phyloP scores from a whole-genome alignment of 257 asterid species.

The Coffea eugenioides region DNA sequence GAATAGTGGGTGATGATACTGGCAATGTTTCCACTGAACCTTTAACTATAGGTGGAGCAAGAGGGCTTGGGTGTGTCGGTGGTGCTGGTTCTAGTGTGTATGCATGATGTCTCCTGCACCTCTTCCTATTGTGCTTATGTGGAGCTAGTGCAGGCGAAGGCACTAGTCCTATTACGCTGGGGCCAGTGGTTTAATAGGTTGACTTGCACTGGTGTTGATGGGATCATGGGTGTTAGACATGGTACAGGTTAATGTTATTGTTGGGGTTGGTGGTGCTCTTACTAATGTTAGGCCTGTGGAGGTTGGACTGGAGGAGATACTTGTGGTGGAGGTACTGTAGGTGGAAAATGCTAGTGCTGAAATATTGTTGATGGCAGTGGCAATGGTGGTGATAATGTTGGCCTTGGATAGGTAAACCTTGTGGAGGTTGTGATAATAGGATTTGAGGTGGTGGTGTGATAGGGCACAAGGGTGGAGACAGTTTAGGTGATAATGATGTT shows the following conservation, averaged over 20 bases:
- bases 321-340: conserved; percentile 46
- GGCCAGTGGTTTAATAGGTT: conserved; percentile 42
- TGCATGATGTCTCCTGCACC: conserved; percentile 33
- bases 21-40: conserved; percentile 60
- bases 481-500: conserved; percentile 36
- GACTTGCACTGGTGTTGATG: conserved; percentile 53
- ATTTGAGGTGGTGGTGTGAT: conserved; percentile 40
- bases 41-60: conserved; percentile 74
- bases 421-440: conserved; percentile 58
- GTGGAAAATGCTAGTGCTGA: conserved; percentile 39
- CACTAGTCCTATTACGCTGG: conserved; percentile 38
- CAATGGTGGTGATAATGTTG: conserved; percentile 46
- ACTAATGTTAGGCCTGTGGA: conserved; percentile 51
- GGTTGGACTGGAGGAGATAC: conserved; percentile 39
- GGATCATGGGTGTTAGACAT: conserved; percentile 35
- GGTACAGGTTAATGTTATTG: conserved; percentile 54
- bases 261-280: conserved; percentile 46
- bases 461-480: conserved; percentile 43
- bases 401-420: conserved; percentile 51
- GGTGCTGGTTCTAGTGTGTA: conserved; percentile 86
- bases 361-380: conserved; percentile 29
- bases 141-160: conserved; percentile 66
- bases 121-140: conserved; percentile 36
- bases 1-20: conserved; percentile 76
- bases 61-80: conserved; percentile 66